These are phyloP conservation scores for Myrmaecium sp. DNA, from an alignment of 2,329 filamentous ascomycete genomes.

Conservation along the genomic window DNA sequence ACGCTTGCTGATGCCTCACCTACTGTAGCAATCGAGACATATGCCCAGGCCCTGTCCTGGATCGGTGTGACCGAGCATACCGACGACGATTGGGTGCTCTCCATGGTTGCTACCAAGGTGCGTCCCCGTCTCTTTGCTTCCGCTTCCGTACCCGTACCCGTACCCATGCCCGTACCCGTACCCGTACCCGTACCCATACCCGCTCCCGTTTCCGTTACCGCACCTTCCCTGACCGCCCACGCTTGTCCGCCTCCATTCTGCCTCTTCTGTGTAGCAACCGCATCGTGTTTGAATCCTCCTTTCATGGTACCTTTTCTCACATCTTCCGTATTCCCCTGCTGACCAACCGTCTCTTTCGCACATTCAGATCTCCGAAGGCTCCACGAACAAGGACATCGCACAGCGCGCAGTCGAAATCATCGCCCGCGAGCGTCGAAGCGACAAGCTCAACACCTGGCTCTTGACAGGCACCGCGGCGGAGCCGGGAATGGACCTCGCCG, in stretches of 20 bases:
- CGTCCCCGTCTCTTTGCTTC: conserved; percentile 2
- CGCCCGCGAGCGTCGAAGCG: conserved; percentile 39
- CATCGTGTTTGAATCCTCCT: conserved; percentile 1
- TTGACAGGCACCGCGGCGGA: conserved; percentile 32
- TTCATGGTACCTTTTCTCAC: background rate
- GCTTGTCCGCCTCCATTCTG: background rate
- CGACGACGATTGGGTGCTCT: conserved; percentile 39
- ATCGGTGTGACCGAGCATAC: conserved; percentile 33
- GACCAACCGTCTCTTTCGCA: conserved; percentile 1
- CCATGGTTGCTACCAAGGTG: conserved; percentile 41
- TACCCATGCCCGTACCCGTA: too few species aligned
- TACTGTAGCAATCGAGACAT: conserved; percentile 35
- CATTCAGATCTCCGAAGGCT: conserved; percentile 32
- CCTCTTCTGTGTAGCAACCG: background rate
- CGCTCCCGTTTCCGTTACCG: background rate
- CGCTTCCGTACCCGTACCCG: too few species aligned
- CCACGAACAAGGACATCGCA: conserved; percentile 31
- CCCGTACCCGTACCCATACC: too few species aligned
- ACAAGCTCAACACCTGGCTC: conserved; percentile 34
- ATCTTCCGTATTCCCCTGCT: conserved; percentile 1
- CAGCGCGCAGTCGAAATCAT: conserved; percentile 41
- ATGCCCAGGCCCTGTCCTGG: conserved; percentile 46
- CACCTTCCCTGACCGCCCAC: background rate
- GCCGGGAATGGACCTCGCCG: conserved; percentile 34
- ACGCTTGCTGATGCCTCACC: conserved; percentile 1